Conservation (phyloP, 805 yeast species). For the Lipomyces sp. region DNA sequence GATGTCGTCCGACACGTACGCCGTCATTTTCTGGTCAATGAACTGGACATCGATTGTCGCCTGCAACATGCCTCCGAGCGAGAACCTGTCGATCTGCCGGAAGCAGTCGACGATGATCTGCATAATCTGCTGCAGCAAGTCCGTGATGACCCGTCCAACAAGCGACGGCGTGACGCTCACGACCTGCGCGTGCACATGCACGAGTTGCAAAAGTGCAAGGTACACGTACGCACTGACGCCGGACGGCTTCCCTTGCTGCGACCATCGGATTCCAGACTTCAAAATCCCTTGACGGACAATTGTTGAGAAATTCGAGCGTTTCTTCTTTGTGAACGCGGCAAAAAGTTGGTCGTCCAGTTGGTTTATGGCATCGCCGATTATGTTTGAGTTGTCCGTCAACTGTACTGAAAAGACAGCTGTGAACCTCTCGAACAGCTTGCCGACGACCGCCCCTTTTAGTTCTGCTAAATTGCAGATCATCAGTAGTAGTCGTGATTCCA, state of each 20-base stretch:
- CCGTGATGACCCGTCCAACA: conserved; percentile 46
- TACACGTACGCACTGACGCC: conserved; percentile 49
- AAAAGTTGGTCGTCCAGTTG: conserved; percentile 54
- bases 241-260: conserved; percentile 33
- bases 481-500: conserved; percentile 50
- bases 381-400: conserved; percentile 43
- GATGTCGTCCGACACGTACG: conserved; percentile 19
- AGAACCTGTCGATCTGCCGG: conserved; percentile 46
- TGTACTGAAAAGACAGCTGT: conserved; percentile 51
- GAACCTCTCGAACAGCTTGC: conserved; percentile 48
- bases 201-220: conserved; percentile 48
- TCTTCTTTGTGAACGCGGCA: conserved; percentile 50
- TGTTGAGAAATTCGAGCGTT: conserved; percentile 44
- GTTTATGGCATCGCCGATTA: conserved; percentile 46
- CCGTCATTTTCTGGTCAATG: conserved; percentile 34
- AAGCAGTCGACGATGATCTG: conserved; percentile 41
- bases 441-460: conserved; percentile 47
- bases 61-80: conserved; percentile 50
- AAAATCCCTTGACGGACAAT: conserved; percentile 44
- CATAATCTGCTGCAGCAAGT: conserved; percentile 44
- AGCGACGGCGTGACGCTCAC: conserved; percentile 48
- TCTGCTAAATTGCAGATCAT: conserved; percentile 55
- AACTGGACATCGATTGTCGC: conserved; percentile 54
- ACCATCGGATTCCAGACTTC: conserved; percentile 45
- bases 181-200: conserved; percentile 53